phyloP scores from a whole-genome alignment of 768 basidiomycete genomes.

The Pleurotus tuoliensis region DNA sequence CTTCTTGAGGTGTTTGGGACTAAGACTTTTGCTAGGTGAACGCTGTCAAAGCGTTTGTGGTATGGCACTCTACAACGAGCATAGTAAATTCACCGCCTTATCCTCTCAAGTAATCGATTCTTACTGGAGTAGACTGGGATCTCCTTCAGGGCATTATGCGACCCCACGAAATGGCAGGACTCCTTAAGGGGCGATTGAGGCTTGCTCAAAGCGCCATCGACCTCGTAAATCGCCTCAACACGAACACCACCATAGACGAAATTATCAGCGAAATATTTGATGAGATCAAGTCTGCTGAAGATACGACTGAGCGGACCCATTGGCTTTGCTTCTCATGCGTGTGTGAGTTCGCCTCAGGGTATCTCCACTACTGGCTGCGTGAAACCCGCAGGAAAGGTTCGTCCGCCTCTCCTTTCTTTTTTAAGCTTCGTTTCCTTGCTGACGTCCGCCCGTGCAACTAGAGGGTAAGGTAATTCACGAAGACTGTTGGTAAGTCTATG shows the following conservation, averaged over 20 bases:
- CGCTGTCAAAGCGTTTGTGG: slow-evolving; percentile 6
- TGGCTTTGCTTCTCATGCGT: slow-evolving; percentile 12
- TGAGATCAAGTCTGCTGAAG: slow-evolving; percentile 5
- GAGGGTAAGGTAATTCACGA: slow-evolving; percentile 14
- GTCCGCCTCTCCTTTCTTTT: neutral
- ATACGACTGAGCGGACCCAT: slow-evolving; percentile 6
- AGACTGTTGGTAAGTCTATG: slow-evolving; percentile 27
- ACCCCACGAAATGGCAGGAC: neutral
- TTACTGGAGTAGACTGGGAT: slow-evolving; percentile 7
- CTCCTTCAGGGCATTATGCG: neutral
- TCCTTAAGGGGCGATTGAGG: slow-evolving; percentile 5
- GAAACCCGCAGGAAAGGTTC: slow-evolving; percentile 9
- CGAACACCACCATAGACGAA: too few species aligned
- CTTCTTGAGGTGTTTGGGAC: neutral
- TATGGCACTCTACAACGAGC: slow-evolving; percentile 7
- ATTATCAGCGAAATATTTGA: slow-evolving; percentile 8
- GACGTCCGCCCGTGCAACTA: slow-evolving; percentile 4
- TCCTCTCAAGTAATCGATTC: neutral
- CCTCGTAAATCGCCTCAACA: neutral
- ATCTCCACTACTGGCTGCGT: slow-evolving; percentile 14
- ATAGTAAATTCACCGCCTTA: neutral
- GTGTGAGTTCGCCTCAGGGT: slow-evolving; percentile 3
- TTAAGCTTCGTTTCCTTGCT: neutral
- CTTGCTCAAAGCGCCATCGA: neutral
- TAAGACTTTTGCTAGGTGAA: slow-evolving; percentile 1